A percentile compares a stretch with the other conserved stretches of the same genome.
Evolutionary conservation across 441 rosid genomes (phyloP).

Genomic region (Brassica hybrid): DNA sequence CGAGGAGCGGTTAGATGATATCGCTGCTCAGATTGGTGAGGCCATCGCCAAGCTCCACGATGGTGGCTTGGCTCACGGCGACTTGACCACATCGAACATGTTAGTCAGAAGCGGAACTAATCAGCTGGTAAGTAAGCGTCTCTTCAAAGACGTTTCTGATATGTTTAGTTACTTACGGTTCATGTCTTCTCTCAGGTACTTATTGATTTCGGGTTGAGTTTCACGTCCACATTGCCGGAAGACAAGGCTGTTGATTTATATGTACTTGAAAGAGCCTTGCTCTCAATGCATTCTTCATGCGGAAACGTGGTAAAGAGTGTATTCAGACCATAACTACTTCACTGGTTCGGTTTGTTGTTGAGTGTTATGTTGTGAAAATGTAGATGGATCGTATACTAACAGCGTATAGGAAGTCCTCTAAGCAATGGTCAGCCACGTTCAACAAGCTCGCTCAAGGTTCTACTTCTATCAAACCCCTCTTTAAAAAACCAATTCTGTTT

Average conservation of each 20-base stretch:
- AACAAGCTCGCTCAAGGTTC: slow-evolving; percentile 96
- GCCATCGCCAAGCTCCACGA: slow-evolving; percentile 91
- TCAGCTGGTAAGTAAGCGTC: slow-evolving; percentile 50
- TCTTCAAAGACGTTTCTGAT: slow-evolving; percentile 44
- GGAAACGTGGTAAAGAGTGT: slow-evolving; percentile 83
- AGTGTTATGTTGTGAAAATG: neutral
- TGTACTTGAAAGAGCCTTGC: slow-evolving; percentile 90
- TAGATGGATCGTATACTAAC: slow-evolving; percentile 86
- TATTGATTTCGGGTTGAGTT: slow-evolving; percentile 95
- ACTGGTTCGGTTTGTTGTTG: neutral
- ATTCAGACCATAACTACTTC: slow-evolving; percentile 4
- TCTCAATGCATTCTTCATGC: slow-evolving; percentile 94
- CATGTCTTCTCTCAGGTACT: slow-evolving; percentile 59
- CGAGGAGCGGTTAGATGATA: slow-evolving; percentile 66
- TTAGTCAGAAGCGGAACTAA: slow-evolving; percentile 63
- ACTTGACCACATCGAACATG: slow-evolving; percentile 96
- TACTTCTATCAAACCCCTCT: neutral
- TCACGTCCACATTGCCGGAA: slow-evolving; percentile 89
- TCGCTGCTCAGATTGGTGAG: slow-evolving; percentile 82
- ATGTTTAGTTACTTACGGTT: slow-evolving; percentile 37
- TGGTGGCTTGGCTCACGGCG: slow-evolving; percentile 96
- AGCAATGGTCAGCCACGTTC: slow-evolving; percentile 91
- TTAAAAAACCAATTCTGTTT: neutral
- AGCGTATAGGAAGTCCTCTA: slow-evolving; percentile 87
- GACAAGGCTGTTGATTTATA: slow-evolving; percentile 96